phyloP scores from a whole-genome alignment of 495 filamentous ascomycete species.

The Halenospora varia region DNA sequence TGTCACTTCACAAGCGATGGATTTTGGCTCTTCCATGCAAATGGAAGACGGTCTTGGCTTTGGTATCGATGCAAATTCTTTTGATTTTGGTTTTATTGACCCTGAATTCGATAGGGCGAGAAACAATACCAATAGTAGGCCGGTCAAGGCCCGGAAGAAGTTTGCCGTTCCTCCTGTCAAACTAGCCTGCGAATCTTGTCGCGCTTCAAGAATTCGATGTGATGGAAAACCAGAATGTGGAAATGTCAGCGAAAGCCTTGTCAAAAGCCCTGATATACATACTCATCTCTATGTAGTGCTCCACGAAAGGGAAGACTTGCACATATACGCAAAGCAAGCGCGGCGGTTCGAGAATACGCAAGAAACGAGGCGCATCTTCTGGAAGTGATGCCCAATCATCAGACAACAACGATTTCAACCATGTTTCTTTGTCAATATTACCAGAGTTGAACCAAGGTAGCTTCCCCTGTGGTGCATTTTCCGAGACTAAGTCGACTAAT shows the following conservation, averaged over 20 bases:
- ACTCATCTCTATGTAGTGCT: constrained; percentile 37
- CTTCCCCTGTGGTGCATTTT: constrained; percentile 7
- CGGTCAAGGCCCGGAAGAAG: constrained; percentile 26
- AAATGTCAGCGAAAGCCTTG: constrained; percentile 40
- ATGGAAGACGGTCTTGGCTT: not conserved
- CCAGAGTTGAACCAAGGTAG: constrained; percentile 20
- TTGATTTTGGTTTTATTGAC: not conserved
- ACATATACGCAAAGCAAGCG: constrained; percentile 54
- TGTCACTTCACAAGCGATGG: too few species aligned
- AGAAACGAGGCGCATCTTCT: constrained; percentile 24
- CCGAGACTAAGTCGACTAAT: constrained; percentile 15
- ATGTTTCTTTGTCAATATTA: constrained; percentile 24
- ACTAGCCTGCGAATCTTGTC: constrained; percentile 58
- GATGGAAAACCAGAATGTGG: constrained; percentile 53
- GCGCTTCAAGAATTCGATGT: constrained; percentile 54
- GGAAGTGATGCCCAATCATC: constrained; percentile 27
- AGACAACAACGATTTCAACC: constrained; percentile 29
- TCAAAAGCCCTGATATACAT: not conserved
- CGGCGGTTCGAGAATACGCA: constrained; percentile 45
- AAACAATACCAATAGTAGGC: not conserved
- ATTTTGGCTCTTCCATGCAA: too few species aligned
- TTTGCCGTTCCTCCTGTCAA: constrained; percentile 54
- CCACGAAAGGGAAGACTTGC: constrained; percentile 47
- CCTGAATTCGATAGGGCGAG: not conserved
- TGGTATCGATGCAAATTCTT: not conserved